Evolutionary conservation across 805 yeast genomes (phyloP).

Genomic region (Yarrowia sp.): DNA sequence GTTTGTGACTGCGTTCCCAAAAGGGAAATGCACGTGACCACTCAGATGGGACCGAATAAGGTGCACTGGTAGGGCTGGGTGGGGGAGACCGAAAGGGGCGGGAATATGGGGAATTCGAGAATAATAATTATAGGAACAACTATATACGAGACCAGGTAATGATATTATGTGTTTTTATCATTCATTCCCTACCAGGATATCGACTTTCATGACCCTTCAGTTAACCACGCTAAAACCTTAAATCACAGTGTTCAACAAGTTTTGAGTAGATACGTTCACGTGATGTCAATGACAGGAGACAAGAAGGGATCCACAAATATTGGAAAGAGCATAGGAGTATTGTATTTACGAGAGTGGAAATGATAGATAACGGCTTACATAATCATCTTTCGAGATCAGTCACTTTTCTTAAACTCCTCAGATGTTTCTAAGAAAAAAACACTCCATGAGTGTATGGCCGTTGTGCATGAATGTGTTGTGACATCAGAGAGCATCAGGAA

Average conservation of each 20-base stretch:
- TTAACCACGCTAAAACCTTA: background rate
- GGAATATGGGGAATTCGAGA: background rate
- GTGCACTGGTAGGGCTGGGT: background rate
- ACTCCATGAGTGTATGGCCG: too few species aligned
- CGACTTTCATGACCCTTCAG: background rate
- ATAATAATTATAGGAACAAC: background rate
- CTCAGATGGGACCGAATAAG: background rate
- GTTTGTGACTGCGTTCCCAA: slow-evolving; percentile 24
- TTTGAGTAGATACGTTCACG: background rate
- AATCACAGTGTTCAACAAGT: background rate
- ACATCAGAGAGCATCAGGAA: too few species aligned
- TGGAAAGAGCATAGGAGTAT: too few species aligned
- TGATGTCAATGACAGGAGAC: background rate
- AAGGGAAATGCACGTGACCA: slow-evolving; percentile 15
- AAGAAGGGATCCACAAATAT: too few species aligned
- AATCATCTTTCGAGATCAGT: too few species aligned
- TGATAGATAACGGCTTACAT: too few species aligned
- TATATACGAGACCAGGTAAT: background rate
- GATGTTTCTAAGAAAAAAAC: too few species aligned
- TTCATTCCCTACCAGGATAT: background rate
- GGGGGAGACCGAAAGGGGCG: background rate
- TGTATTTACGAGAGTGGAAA: too few species aligned
- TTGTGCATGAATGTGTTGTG: too few species aligned
- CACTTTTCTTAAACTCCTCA: too few species aligned
- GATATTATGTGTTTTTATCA: background rate